These are phyloP conservation scores for Colletotrichum horii DNA, from an alignment of 2,329 filamentous ascomycete genomes.

Conservation along the genomic window DNA sequence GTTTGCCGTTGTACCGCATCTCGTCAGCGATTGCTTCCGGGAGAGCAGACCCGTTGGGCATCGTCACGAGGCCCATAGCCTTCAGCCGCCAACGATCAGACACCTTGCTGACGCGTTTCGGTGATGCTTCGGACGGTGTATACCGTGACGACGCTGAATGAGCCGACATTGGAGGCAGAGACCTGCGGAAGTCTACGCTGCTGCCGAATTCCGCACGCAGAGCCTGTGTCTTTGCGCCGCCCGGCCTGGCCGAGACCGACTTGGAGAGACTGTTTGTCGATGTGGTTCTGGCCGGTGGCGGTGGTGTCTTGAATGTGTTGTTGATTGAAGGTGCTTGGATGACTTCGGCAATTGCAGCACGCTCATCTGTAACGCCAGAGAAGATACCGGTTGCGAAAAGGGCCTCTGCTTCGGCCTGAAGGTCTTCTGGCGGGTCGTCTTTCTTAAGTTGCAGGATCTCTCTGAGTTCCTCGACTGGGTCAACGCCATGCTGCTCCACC, in stretches of 20 bases:
- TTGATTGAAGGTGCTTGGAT: conserved; percentile 28
- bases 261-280: conserved; percentile 14
- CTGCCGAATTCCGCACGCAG: conserved; percentile 39
- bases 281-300: neutral
- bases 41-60: conserved; percentile 58
- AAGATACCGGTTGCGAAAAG: conserved; percentile 48
- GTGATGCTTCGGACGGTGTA: conserved; percentile 4
- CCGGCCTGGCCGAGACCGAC: conserved; percentile 4
- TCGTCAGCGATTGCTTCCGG: conserved; percentile 56
- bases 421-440: conserved; percentile 29
- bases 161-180: conserved; percentile 37
- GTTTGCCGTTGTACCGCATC: conserved; percentile 45
- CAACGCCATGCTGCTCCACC: conserved; percentile 20
- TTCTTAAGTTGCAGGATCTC: conserved; percentile 36
- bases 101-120: conserved; percentile 37
- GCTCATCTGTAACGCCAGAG: conserved; percentile 43
- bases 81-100: conserved; percentile 53
- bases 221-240: conserved; percentile 40
- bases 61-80: conserved; percentile 56
- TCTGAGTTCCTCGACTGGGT: conserved; percentile 39
- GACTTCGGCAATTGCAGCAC: conserved; percentile 37
- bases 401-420: conserved; percentile 37
- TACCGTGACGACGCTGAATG: conserved; percentile 14
- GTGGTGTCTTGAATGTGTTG: neutral
- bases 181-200: conserved; percentile 40